A percentile compares a stretch with the other conserved stretches of the same genome.
phyloP scores from a whole-genome alignment of 179 eudicot species.

The Beta lomatogona region DNA sequence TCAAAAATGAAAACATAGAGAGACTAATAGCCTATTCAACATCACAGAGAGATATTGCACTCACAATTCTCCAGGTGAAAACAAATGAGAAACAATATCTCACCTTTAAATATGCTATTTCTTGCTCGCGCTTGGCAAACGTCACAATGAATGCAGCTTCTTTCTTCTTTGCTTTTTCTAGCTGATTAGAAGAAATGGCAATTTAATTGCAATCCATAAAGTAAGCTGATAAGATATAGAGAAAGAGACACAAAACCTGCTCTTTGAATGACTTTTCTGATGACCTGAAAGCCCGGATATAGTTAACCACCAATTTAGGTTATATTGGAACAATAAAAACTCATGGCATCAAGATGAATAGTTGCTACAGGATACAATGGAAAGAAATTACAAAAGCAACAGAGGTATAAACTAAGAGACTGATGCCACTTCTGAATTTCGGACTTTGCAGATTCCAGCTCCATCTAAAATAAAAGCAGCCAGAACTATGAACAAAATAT shows the following conservation, averaged over 20 bases:
- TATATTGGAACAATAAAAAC: constrained; percentile 40
- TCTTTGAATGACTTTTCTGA: constrained; percentile 90
- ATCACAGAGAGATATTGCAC: not conserved
- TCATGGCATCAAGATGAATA: too few species aligned
- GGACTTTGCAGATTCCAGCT: constrained; percentile 72
- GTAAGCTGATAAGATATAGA: not conserved
- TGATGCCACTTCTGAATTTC: too few species aligned
- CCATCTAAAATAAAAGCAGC: constrained; percentile 49
- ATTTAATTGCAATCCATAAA: not conserved
- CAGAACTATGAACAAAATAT: not conserved
- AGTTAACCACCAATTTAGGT: constrained; percentile 72
- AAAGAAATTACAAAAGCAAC: too few species aligned
- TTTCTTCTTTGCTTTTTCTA: constrained; percentile 92
- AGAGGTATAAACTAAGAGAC: too few species aligned
- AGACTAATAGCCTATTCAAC: not conserved
- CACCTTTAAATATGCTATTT: constrained; percentile 95
- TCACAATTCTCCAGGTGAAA: not conserved
- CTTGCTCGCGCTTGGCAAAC: constrained; percentile 96
- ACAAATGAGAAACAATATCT: constrained; percentile 16
- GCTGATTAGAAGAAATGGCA: constrained; percentile 42
- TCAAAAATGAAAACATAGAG: not conserved
- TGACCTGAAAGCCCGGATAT: constrained; percentile 70
- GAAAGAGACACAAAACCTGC: constrained; percentile 54
- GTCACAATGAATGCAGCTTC: constrained; percentile 98
- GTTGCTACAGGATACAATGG: too few species aligned